A percentile compares a stretch with the other conserved stretches of the same genome.
Conservation (phyloP, 768 basidiomycete genomes). For the Tylopilus intermedius region DNA sequence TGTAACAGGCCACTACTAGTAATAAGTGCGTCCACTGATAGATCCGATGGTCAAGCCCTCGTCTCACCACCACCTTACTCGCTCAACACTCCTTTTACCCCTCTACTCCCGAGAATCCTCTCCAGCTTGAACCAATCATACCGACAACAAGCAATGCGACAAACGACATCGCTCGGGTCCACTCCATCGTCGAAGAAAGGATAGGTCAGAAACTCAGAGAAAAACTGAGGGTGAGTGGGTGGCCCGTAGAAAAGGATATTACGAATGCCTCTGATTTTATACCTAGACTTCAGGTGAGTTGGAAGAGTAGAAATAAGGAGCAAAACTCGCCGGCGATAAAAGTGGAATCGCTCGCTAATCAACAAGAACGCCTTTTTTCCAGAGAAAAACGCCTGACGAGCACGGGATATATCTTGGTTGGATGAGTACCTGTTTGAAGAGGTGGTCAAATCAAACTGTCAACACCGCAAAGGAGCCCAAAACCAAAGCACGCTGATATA, state of each 20-base stretch:
- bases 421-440: conserved; percentile 67
- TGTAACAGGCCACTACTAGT: too few relatives aligned
- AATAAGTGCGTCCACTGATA: too few relatives aligned
- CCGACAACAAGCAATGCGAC: conserved; percentile 76
- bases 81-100: conserved; percentile 15
- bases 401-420: conserved; percentile 90
- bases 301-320: neutral
- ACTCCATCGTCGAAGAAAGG: conserved; percentile 89
- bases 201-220: conserved; percentile 82
- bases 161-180: conserved; percentile 82
- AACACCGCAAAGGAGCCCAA: neutral
- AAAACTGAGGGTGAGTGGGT: conserved; percentile 88
- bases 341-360: conserved; percentile 97
- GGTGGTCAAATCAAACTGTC: neutral
- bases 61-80: neutral
- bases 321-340: conserved; percentile 70
- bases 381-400: conserved; percentile 87
- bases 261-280: conserved; percentile 88
- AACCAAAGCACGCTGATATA: neutral
- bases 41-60: too few relatives aligned
- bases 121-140: conserved; percentile 88
- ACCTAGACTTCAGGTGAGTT: conserved; percentile 43
- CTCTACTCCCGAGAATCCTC: conserved; percentile 49
- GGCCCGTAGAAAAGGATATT: conserved; percentile 92
- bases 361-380: conserved; percentile 84